Percentiles rank a stretch among this genome's conserved stretches.
Conservation (phyloP, 805 yeast species). For the Cyberlindnera petersonii region DNA sequence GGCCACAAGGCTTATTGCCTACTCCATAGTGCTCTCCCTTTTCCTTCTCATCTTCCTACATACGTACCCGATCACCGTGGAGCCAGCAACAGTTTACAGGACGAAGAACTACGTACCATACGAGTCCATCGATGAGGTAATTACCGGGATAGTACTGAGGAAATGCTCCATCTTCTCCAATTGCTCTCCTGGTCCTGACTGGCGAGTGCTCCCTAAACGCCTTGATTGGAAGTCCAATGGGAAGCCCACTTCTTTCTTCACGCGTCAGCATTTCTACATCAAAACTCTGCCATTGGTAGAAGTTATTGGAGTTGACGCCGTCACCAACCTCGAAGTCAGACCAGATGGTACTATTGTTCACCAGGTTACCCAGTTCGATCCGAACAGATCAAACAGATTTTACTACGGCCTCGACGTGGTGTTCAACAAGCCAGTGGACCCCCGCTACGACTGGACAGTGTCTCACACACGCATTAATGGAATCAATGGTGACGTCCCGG, state of each 20-base stretch:
- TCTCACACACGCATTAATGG: slow-evolving; percentile 7
- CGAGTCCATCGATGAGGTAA: slow-evolving; percentile 9
- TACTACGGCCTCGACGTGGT: slow-evolving; percentile 49
- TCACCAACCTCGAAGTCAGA: slow-evolving; percentile 5
- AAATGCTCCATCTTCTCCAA: slow-evolving; percentile 2
- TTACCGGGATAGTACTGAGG: slow-evolving; percentile 8
- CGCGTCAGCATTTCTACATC: slow-evolving; percentile 16
- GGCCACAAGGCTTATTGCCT: slow-evolving; percentile 1
- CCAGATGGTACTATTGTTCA: slow-evolving; percentile 27
- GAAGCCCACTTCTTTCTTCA: slow-evolving; percentile 9
- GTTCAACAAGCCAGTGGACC: slow-evolving; percentile 72
- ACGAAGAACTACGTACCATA: slow-evolving; percentile 7
- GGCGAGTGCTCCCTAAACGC: slow-evolving; percentile 11
- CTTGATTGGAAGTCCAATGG: slow-evolving; percentile 14
- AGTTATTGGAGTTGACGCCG: slow-evolving; percentile 4
- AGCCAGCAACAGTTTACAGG: neutral
- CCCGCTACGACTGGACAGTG: slow-evolving; percentile 65
- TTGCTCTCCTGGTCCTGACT: slow-evolving; percentile 8
- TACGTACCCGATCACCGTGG: neutral
- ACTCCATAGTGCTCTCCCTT: neutral
- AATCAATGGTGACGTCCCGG: slow-evolving; percentile 16
- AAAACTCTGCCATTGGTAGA: slow-evolving; percentile 10
- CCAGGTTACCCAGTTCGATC: slow-evolving; percentile 43
- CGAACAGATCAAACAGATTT: slow-evolving; percentile 11
- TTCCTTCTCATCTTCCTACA: neutral